A percentile compares a stretch with the other conserved stretches of the same genome.
Conservation (phyloP, 2,329 filamentous ascomycete genomes). For the Cryphonectria parasitica region DNA sequence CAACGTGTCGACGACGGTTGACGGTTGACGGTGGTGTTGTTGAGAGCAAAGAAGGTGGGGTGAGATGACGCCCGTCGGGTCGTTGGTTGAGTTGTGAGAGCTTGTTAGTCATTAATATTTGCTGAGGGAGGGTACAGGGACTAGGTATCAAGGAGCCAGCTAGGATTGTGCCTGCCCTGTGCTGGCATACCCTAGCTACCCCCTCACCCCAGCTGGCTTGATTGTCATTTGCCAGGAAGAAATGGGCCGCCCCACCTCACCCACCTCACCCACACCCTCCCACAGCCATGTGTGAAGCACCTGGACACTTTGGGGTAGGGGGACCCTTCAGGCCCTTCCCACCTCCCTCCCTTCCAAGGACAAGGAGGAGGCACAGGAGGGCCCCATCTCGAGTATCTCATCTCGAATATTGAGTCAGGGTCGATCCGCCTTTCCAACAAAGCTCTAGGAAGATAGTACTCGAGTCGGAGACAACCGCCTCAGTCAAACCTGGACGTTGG, state of each 20-base stretch:
- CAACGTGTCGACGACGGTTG: background rate
- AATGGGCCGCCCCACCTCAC: background rate
- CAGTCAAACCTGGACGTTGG: too few relatives aligned
- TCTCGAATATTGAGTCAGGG: background rate
- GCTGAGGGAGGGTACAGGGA: background rate
- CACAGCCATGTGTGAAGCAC: conserved; percentile 2
- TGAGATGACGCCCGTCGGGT: background rate
- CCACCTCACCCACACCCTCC: conserved; percentile 1
- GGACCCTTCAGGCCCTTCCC: background rate
- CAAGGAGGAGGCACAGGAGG: background rate
- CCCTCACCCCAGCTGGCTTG: background rate
- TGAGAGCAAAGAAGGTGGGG: background rate
- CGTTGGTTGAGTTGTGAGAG: background rate
- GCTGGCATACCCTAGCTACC: background rate
- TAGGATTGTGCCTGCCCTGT: background rate
- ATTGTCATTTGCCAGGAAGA: background rate
- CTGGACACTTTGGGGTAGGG: background rate
- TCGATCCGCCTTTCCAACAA: background rate
- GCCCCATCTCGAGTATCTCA: background rate
- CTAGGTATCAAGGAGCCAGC: background rate
- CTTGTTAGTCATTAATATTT: background rate
- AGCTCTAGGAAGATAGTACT: background rate
- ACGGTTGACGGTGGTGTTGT: background rate
- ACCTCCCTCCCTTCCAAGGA: background rate
- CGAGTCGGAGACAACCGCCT: background rate